phyloP scores from a whole-genome alignment of 345 rosid species.

The Syzygium oleosum region DNA sequence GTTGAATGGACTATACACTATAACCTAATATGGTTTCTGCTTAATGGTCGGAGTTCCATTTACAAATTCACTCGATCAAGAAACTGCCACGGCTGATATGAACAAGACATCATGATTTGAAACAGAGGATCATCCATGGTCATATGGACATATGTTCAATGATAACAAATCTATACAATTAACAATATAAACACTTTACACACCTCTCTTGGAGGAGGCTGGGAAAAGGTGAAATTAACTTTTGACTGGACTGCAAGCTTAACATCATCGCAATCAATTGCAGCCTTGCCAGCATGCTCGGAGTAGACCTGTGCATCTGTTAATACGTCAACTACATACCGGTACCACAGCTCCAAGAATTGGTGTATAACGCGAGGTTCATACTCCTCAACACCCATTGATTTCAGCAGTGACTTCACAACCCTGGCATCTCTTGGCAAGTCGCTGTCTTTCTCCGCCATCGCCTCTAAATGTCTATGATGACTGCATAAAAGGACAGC shows the following conservation, averaged over 20 bases:
- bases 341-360: constrained; percentile 87
- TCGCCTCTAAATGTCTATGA: constrained; percentile 1
- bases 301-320: constrained; percentile 89
- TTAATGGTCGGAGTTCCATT: background rate
- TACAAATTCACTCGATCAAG: background rate
- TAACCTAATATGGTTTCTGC: background rate
- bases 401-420: constrained; percentile 69
- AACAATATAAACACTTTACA: background rate
- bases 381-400: constrained; percentile 89
- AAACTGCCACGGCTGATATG: background rate
- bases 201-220: constrained; percentile 96
- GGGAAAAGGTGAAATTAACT: constrained; percentile 87
- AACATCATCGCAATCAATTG: constrained; percentile 76
- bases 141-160: background rate
- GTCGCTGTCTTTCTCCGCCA: constrained; percentile 59
- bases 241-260: constrained; percentile 88
- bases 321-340: constrained; percentile 73
- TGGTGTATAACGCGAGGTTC: constrained; percentile 88
- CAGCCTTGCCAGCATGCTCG: constrained; percentile 75
- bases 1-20: background rate
- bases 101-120: background rate
- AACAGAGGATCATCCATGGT: background rate
- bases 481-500: background rate
- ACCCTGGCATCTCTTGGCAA: constrained; percentile 88
- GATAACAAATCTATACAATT: background rate